Evolutionary conservation across 768 basidiomycete genomes (phyloP), one percentile per base, ranked within the genome.

Genomic region (Lactarius indigo): DNA sequence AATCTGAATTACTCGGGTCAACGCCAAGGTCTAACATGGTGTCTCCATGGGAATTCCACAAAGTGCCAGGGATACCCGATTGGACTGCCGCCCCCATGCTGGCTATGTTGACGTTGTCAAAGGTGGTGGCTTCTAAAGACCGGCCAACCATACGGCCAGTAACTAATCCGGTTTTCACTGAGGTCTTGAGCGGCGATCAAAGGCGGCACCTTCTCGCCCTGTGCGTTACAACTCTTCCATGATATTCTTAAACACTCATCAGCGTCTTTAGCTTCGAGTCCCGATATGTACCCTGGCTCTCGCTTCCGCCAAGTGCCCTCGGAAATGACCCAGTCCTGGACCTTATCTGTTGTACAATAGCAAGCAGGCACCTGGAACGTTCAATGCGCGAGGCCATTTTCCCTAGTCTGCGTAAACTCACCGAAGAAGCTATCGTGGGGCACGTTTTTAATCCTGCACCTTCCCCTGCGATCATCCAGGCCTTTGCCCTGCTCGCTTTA

Each of bases 11-110:
- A 35, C 33, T 12, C 41, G 52, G 41, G 28, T 54, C 52, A 47
- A 47, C 13, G 26, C 18, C 58, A 70, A 35, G 39, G 55, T 5
- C 66, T 72, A 5, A 68, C 71, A 26, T 63, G 58, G 13, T 41
- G 67, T 35, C 71, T 61, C 77, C 80, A 30, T 78, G 81, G 82
- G 76, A 78, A 33, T 72, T 82, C 61, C 71, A 79, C 64, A 75
- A 75, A 31, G 70, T 75, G 26, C 74, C 78, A n/a, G 78, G 76
- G 5, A 75, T 78, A 5, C 74, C 78, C 26, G 80, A 83, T 57
- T 81, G 82, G 75, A 80, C 73, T 1, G 79, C 78, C 59, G 77
- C 80, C 5, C 82, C 82, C 17, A 80, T 84, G 73, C 73, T 81
- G 26, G 81, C 82, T 12, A 77, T 83, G 71, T 80, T 79, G 67